Evolutionary conservation across 106 monocot genomes (phyloP), one percentile per base, ranked within the genome.

Genomic region (Narthecium ossifragum): DNA sequence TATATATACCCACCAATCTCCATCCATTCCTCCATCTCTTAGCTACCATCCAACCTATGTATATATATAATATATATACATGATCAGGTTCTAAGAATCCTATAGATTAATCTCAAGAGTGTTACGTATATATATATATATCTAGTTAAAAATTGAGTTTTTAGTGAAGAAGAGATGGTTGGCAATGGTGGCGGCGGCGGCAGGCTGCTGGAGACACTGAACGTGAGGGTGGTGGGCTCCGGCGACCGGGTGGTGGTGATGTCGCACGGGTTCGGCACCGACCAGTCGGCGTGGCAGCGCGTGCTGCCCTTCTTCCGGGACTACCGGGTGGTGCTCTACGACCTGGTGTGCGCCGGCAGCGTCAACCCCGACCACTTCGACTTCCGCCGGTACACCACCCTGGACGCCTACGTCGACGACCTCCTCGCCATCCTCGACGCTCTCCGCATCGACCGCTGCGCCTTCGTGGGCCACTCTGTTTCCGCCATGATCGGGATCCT

Each of bases 311-410:
- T 68, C 78, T 67, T 98, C 51, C 66, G 78, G 29, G 86, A 90
- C 60, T 57, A 86, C 70, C 78, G 84, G 14, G 73, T 98, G 59
- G 76, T 90, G 18, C 90, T 84, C 62, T 90, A 90, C 76, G 96
- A 98, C 51, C 90, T 98, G 27, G 84, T 80, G 53, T 98, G 90
- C 73, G 90, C 96, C 57, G 96, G 96, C 15, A 86, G 90, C 75
- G 96, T 98, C 75, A 86, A 98, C 60, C 96, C 96, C 0, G 84
- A 98, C 68, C 86, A 98, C 78, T 98, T 98, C 83, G 90, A 98
- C 65, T 98, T 98, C 86, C 64, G 69, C 34, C 74, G 96, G 12
- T 98, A 98, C 76, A 74, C 73, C 39, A 84, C 73, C 23, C 79
- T 98, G n/a, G 96, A 98, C 46, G 74, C 81, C 27, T 98, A 86